Evolutionary conservation across 495 filamentous ascomycete genomes (phyloP).

Genomic region (Pyrenopolyporus hunteri): DNA sequence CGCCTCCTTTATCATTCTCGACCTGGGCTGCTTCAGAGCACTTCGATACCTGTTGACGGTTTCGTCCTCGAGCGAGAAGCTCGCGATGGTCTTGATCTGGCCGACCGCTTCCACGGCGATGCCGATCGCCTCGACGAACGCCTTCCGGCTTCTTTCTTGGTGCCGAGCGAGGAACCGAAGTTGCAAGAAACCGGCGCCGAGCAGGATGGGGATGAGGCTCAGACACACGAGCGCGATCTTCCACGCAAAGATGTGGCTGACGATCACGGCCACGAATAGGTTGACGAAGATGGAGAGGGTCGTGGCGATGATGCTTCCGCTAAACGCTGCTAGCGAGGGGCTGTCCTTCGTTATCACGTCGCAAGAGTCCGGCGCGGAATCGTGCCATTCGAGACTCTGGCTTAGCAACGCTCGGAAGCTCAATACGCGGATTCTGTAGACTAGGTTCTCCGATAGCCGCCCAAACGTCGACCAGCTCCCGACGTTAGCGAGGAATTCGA

Average conservation of each 20-base stretch:
- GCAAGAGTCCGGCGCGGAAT: slow-evolving; percentile 54
- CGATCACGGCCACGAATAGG: slow-evolving; percentile 55
- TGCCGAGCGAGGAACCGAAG: slow-evolving; percentile 58
- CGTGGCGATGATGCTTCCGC: slow-evolving; percentile 45
- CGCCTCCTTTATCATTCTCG: slow-evolving; percentile 45
- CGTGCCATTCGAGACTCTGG: slow-evolving; percentile 62
- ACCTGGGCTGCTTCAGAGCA: slow-evolving; percentile 45
- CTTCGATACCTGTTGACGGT: slow-evolving; percentile 52
- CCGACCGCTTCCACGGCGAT: slow-evolving; percentile 64
- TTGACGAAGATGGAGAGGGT: slow-evolving; percentile 50
- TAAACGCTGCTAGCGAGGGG: slow-evolving; percentile 55
- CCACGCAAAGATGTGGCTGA: slow-evolving; percentile 66
- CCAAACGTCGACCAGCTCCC: slow-evolving; percentile 58
- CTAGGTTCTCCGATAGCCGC: slow-evolving; percentile 59
- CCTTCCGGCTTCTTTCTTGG: slow-evolving; percentile 62
- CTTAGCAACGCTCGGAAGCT: slow-evolving; percentile 59
- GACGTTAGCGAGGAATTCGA: slow-evolving; percentile 60
- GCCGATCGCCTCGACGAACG: slow-evolving; percentile 60
- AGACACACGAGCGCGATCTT: slow-evolving; percentile 64
- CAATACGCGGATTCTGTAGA: slow-evolving; percentile 55
- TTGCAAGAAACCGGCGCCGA: slow-evolving; percentile 59
- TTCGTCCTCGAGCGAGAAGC: slow-evolving; percentile 59
- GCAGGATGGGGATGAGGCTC: slow-evolving; percentile 56
- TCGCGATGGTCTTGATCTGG: slow-evolving; percentile 63
- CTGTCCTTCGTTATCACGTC: slow-evolving; percentile 58